Evolutionary conservation across 495 filamentous ascomycete species (phyloP), one percentile per base, ranked within the genome.

Genomic region (Cercophora scortea): DNA sequence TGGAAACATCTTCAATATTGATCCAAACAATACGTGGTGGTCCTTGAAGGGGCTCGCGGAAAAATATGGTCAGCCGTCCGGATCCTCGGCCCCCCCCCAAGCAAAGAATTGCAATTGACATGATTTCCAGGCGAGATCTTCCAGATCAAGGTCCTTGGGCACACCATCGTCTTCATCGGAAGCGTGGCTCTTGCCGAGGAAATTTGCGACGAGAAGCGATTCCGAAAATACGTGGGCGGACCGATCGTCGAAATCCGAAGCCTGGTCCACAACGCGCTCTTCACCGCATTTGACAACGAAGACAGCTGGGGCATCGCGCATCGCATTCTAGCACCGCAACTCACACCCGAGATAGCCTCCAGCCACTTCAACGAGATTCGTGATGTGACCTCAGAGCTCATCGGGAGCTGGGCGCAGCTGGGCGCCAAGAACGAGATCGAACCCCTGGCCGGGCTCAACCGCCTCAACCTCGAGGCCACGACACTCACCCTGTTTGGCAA

Each of bases 291-390:
- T 54, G 62, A 79, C 32, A 68, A 77, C 16, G 85, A 88, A 55
- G 67, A 75, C 49, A 82, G 79, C 53, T 90, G 86, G 87, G 79
- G 69, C 3, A 66, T 87, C 42, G 82, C 83, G 6, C 87, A 92
- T 58, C 79, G 87, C n/a, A 76, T 88, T 60, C 58, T 79, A n/a
- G 75, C 78, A 40, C 86, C 86, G 9, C 80, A 76, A 5, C 85
- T 93, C 53, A 77, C 81, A 0, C 79, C 86, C 0, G 53, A 82
- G 9, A 62, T 73, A n/a, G 76, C 89, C 53, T 71, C 72, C 43
- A 64, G 54, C 10, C 83, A 82, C 72, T 87, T 86, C 57, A 70
- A 71, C 59, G 83, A 84, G 48, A 82, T 90, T 76, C 72, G 83
- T 39, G 80, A 84, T 56, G 79, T 83, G 51, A 77, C 82, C 0